Percentiles rank a stretch among this genome's conserved stretches.
Conservation (phyloP, 1,139 yeast genomes). For the Suhomyces anneliseae region DNA sequence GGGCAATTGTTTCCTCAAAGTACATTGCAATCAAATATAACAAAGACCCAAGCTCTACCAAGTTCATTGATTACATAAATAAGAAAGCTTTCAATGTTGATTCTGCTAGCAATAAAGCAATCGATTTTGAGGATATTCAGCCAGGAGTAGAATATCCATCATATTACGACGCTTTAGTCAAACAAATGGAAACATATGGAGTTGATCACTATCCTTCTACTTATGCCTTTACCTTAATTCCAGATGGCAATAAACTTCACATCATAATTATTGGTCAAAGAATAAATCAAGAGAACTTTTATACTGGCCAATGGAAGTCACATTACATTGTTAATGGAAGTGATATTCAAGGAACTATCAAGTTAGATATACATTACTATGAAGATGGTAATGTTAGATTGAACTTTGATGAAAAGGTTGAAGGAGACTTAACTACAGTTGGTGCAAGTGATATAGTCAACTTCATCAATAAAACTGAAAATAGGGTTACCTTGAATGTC, state of each 20-base stretch:
- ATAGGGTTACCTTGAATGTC: constrained; percentile 56
- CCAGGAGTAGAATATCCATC: constrained; percentile 28
- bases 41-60: constrained; percentile 33
- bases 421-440: constrained; percentile 15
- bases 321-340: constrained; percentile 48
- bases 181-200: constrained; percentile 40
- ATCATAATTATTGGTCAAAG: constrained; percentile 64
- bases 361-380: constrained; percentile 82
- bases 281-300: constrained; percentile 73
- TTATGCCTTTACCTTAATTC: constrained; percentile 46
- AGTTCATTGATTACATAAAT: constrained; percentile 39
- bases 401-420: constrained; percentile 50
- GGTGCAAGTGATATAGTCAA: constrained; percentile 42
- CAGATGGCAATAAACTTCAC: constrained; percentile 27
- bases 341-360: constrained; percentile 52
- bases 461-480: constrained; percentile 60
- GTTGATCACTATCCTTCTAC: constrained; percentile 54
- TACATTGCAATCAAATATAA: constrained; percentile 38
- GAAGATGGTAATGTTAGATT: constrained; percentile 95
- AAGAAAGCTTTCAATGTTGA: constrained; percentile 64
- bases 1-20: constrained; percentile 31
- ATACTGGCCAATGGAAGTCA: constrained; percentile 90
- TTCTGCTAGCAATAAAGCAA: constrained; percentile 43
- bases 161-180: constrained; percentile 31
- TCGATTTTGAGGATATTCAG: constrained; percentile 50